Conservation (phyloP, 768 basidiomycete genomes). For the Leucosporidium creatinivorum region DNA sequence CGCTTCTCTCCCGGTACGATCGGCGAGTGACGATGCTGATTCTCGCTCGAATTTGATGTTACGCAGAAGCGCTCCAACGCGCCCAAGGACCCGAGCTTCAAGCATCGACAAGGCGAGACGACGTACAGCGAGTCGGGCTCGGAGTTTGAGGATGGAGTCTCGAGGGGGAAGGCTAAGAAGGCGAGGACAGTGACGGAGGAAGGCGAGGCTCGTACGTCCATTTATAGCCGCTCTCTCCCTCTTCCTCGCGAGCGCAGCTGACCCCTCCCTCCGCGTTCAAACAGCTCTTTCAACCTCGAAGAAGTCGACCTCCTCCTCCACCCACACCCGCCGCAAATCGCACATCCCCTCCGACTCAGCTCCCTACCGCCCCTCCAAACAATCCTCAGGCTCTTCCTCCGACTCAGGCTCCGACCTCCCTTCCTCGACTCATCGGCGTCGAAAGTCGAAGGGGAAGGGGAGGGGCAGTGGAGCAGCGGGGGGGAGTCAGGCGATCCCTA, state of each 20-base stretch:
- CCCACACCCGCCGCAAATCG: too few species aligned
- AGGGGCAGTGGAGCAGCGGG: not conserved
- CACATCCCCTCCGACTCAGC: too few species aligned
- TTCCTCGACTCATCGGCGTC: not conserved
- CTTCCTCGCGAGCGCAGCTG: not conserved
- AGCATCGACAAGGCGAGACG: constrained; percentile 4
- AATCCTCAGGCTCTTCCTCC: too few species aligned
- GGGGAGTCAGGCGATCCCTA: constrained; percentile 11
- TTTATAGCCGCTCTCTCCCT: too few species aligned
- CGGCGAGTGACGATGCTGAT: not conserved
- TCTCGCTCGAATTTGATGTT: not conserved
- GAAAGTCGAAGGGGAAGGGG: constrained; percentile 18
- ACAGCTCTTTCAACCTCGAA: not conserved
- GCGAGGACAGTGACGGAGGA: constrained; percentile 11
- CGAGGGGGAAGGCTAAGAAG: constrained; percentile 11
- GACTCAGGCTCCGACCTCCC: too few species aligned
- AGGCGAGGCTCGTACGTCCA: constrained; percentile 1
- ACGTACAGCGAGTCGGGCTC: constrained; percentile 13
- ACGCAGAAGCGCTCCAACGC: constrained; percentile 11
- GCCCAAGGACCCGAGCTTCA: constrained; percentile 7
- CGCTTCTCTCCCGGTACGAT: too few species aligned
- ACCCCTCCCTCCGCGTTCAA: not conserved
- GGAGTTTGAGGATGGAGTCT: constrained; percentile 7
- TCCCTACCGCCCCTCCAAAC: too few species aligned
- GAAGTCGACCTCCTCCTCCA: too few species aligned